A percentile compares a stretch with the other conserved stretches of the same genome.
phyloP scores from a whole-genome alignment of 345 rosid genomes.

The Raphanus raphanistrum region DNA sequence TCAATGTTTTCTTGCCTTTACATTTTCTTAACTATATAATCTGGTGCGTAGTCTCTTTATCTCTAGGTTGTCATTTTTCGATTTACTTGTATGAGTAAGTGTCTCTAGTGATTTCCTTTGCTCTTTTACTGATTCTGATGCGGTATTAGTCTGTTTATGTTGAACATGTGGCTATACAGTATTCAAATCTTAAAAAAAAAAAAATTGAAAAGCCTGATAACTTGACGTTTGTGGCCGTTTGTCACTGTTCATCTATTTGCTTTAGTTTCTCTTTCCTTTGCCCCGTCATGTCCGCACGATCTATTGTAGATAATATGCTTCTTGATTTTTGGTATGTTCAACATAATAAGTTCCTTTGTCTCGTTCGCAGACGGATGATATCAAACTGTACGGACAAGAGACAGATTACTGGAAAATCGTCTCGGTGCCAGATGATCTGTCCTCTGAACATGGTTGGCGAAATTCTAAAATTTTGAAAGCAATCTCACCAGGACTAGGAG shows the following conservation, averaged over 20 bases:
- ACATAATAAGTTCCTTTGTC: constrained; percentile 33
- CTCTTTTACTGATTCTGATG: neutral
- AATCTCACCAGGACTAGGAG: constrained; percentile 68
- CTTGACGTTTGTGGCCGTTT: neutral
- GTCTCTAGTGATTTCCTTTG: neutral
- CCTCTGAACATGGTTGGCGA: constrained; percentile 50
- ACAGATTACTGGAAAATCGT: constrained; percentile 58
- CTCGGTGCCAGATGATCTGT: constrained; percentile 49
- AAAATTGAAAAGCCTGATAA: constrained; percentile 1
- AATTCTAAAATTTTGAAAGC: constrained; percentile 64
- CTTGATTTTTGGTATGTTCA: constrained; percentile 36
- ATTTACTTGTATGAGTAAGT: constrained; percentile 23
- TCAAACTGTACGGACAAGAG: constrained; percentile 56
- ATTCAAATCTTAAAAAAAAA: constrained; percentile 1
- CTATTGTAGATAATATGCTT: constrained; percentile 20
- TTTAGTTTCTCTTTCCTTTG: constrained; percentile 24
- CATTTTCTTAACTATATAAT: constrained; percentile 10
- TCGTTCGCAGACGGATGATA: constrained; percentile 68
- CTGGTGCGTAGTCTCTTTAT: constrained; percentile 1
- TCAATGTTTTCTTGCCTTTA: neutral
- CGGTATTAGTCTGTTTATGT: constrained; percentile 14
- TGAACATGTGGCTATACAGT: neutral
- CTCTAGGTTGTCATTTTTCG: constrained; percentile 1
- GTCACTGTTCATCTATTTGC: constrained; percentile 12
- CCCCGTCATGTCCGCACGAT: constrained; percentile 2